These are phyloP conservation scores for Euphorbia peplus DNA, from an alignment of 345 rosid species.

Conservation along the genomic window DNA sequence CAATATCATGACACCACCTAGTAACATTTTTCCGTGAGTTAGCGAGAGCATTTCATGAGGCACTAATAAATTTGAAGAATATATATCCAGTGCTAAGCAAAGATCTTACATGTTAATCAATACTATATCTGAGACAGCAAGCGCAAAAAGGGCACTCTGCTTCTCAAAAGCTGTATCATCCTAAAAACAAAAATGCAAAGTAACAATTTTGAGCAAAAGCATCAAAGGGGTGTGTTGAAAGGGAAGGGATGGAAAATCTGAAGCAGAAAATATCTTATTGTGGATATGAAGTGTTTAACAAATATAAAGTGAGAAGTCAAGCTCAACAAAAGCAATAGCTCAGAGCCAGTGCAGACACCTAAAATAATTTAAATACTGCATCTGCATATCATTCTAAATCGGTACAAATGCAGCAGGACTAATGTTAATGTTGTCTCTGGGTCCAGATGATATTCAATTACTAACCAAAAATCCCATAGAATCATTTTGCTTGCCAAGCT, in stretches of 20 bases:
- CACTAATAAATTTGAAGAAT: neutral
- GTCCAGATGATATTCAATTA: too few relatives aligned
- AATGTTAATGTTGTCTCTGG: neutral
- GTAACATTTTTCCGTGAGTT: conserved; percentile 21
- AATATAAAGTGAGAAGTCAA: conserved; percentile 2
- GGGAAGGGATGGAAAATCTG: neutral
- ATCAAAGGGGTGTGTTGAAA: neutral
- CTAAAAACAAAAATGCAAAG: conserved; percentile 35
- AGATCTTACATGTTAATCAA: conserved; percentile 90
- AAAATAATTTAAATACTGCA: neutral
- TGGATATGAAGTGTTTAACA: neutral
- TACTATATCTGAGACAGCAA: conserved; percentile 97
- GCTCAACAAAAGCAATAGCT: neutral
- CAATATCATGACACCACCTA: conserved; percentile 99
- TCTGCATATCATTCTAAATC: neutral
- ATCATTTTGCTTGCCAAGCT: too few relatives aligned
- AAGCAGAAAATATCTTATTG: neutral
- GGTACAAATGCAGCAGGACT: neutral
- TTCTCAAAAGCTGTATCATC: conserved; percentile 99
- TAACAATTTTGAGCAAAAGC: conserved; percentile 16
- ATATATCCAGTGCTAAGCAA: conserved; percentile 7
- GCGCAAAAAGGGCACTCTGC: conserved; percentile 98
- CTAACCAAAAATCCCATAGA: too few relatives aligned
- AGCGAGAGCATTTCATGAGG: conserved; percentile 13
- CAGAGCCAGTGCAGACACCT: neutral